Evolutionary conservation across 805 yeast species (phyloP), one percentile per base, ranked within the genome.

Genomic region (Citeromyces matritensis): DNA sequence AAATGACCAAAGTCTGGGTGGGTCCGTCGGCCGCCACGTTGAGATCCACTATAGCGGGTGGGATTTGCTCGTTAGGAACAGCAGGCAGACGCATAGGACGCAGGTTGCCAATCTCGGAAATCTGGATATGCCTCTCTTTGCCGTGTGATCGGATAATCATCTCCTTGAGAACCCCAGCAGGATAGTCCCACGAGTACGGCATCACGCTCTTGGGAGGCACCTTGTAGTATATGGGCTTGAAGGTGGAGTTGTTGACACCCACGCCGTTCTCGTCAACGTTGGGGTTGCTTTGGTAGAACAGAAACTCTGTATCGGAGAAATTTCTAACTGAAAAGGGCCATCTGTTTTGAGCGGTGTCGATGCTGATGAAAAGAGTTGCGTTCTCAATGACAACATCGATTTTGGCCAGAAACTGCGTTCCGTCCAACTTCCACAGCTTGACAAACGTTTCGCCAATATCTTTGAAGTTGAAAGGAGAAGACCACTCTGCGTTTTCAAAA

Each of bases 121-220:
- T 54, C 44, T 84, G 93, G 13, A 93, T 65, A 30, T 73, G 70
- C 36, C 96, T 63, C 45, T 80, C 86, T 19, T 76, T 62, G 1
- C 81, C 80, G 30, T 76, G 77, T 8, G 79, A 63, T 36, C 85
- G 61, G 23, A 91, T 51, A 3, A 84, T 64, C 23, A 91, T 54
- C 45, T 86, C 95, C 49, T 85, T 86, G 29, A 77, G 67, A 7
- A 69, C 57, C 0, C 95, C 96, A 32, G 93, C 84, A 1, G 98
- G 98, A 53, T 69, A 91, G 49, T 91, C 98, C 86, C 95, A 91
- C 0, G 98, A 83, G 50, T 91, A 91, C 0, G 97, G 95, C 97
- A 91, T 91, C 2, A 84, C 94, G 53, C 95, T 81, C 44, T 72
- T 73, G 1, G 94, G 73, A 0, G 97, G 96, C 9, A 93, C 64